Conservation (phyloP, 2,329 filamentous ascomycete species). For the Ophiocordyceps camponoti-rufipedis region DNA sequence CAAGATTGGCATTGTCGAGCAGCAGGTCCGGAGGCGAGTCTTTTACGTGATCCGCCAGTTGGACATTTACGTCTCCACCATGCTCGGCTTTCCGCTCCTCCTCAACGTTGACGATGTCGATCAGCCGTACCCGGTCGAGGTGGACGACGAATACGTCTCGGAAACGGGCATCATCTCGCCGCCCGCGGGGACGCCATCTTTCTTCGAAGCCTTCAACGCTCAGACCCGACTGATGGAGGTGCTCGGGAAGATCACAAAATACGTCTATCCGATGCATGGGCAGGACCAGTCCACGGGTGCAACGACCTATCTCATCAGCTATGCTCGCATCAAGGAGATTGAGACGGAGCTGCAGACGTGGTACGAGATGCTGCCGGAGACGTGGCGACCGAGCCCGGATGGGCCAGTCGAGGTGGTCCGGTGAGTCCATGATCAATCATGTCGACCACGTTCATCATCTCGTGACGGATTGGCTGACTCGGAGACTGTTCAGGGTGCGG, state of each 20-base stretch:
- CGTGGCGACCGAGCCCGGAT: constrained; percentile 64
- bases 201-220: constrained; percentile 47
- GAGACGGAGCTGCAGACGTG: constrained; percentile 45
- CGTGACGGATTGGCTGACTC: neutral
- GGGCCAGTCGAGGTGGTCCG: constrained; percentile 56
- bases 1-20: constrained; percentile 42
- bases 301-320: constrained; percentile 44
- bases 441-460: too few relatives aligned
- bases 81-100: constrained; percentile 47
- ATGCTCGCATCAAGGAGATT: constrained; percentile 43
- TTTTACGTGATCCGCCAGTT: constrained; percentile 54
- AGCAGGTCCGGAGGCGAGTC: constrained; percentile 43
- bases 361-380: constrained; percentile 50
- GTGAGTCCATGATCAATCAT: constrained; percentile 26
- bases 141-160: constrained; percentile 52
- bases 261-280: constrained; percentile 46
- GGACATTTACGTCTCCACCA: constrained; percentile 51
- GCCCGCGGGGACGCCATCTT: constrained; percentile 35
- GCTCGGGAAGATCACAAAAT: constrained; percentile 44
- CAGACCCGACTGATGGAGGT: constrained; percentile 46
- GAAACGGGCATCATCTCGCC: constrained; percentile 35
- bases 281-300: constrained; percentile 27
- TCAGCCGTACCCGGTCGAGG: constrained; percentile 43
- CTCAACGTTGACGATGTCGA: constrained; percentile 48
- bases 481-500: constrained; percentile 32